Conservation (phyloP, 768 basidiomycete genomes). For the Boletus pseudopeckii region DNA sequence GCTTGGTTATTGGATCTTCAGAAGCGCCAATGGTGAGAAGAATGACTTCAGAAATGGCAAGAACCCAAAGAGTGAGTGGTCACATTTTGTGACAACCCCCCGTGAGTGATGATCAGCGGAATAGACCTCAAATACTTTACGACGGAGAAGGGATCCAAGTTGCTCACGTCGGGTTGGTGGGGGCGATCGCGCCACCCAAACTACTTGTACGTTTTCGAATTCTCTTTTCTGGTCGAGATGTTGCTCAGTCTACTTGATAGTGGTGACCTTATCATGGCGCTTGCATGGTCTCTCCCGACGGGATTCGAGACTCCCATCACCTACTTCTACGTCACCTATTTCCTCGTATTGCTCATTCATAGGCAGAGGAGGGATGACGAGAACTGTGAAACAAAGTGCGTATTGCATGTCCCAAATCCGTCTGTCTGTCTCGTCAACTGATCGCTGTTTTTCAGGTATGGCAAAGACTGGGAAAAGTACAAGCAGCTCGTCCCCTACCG, state of each 20-base stretch:
- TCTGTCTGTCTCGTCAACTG: neutral
- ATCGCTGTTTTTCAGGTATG: constrained; percentile 56
- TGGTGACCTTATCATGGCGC: constrained; percentile 83
- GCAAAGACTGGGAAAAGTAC: constrained; percentile 92
- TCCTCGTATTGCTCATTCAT: constrained; percentile 84
- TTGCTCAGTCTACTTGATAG: constrained; percentile 33
- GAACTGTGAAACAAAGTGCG: constrained; percentile 83
- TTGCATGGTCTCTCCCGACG: constrained; percentile 92
- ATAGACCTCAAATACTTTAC: constrained; percentile 74
- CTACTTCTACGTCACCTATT: constrained; percentile 92
- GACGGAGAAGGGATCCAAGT: constrained; percentile 83
- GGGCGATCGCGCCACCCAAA: constrained; percentile 91
- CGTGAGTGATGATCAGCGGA: neutral
- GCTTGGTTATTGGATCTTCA: constrained; percentile 88
- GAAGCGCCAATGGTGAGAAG: constrained; percentile 87
- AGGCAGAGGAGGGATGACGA: constrained; percentile 91
- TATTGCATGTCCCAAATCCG: constrained; percentile 2
- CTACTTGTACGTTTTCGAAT: constrained; percentile 57
- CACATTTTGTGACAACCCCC: neutral
- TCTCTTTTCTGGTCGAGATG: neutral
- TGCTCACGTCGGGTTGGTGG: constrained; percentile 98
- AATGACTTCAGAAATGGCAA: constrained; percentile 90
- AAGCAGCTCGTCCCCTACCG: constrained; percentile 80
- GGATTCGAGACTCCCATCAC: constrained; percentile 91
- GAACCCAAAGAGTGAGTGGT: constrained; percentile 80